A percentile compares a stretch with the other conserved stretches of the same genome.
phyloP scores from a whole-genome alignment of 176 grass and related monocot genomes.

The Ensete glaucum region DNA sequence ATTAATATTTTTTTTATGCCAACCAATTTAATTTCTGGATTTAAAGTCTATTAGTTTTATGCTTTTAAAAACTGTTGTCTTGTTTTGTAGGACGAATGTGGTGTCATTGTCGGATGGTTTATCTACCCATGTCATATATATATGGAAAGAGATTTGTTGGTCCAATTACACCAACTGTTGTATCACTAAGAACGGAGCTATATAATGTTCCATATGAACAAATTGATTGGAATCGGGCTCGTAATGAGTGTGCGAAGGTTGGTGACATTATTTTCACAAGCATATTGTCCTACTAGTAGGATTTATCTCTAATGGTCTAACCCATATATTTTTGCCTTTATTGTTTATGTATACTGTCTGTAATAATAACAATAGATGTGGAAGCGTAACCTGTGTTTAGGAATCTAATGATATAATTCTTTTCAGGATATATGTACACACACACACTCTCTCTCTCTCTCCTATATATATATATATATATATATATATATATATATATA shows the following conservation, averaged over 20 bases:
- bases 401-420: no score
- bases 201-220: constrained; percentile 41
- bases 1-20: no score
- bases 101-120: constrained; percentile 96
- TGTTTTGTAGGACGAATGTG: constrained; percentile 67
- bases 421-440: no score
- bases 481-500: no score
- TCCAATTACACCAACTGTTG: constrained; percentile 48
- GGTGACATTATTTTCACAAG: constrained; percentile 16
- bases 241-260: constrained; percentile 95
- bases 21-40: neutral
- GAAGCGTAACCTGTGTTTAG: no score
- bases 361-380: no score
- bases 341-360: no score
- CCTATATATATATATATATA: no score
- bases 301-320: neutral
- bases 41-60: neutral
- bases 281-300: neutral
- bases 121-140: constrained; percentile 93
- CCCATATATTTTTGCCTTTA: neutral
- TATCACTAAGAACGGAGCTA: constrained; percentile 74
- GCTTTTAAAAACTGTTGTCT: neutral
- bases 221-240: constrained; percentile 87
- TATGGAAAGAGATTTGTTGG: constrained; percentile 88
- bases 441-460: no score